Evolutionary conservation across 257 asterid species (phyloP).

Genomic region (Paulownia fortunei): DNA sequence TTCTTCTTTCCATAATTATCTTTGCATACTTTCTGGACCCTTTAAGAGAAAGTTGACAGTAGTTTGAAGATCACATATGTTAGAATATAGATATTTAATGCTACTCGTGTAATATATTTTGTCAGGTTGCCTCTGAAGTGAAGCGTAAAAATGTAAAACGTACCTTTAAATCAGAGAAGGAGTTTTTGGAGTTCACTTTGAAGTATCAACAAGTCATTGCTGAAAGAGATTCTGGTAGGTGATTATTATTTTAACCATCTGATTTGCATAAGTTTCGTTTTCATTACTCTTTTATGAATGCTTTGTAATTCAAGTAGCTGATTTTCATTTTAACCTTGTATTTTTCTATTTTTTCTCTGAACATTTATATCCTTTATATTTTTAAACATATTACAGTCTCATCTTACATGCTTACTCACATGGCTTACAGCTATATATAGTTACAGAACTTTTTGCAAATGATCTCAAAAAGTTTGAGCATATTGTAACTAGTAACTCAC

Average conservation of each 20-base stretch:
- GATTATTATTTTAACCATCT: slow-evolving; percentile 19
- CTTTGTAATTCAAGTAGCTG: slow-evolving; percentile 20
- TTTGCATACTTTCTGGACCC: slow-evolving; percentile 1
- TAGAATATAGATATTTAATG: not conserved
- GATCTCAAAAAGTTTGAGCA: slow-evolving; percentile 15
- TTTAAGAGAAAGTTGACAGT: slow-evolving; percentile 14
- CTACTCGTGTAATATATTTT: slow-evolving; percentile 17
- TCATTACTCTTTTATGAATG: not conserved
- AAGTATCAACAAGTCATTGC: slow-evolving; percentile 84
- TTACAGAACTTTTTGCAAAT: not conserved
- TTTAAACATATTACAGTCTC: not conserved
- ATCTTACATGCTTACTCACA: slow-evolving; percentile 11
- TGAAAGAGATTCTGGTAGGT: slow-evolving; percentile 96
- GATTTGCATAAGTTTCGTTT: slow-evolving; percentile 28
- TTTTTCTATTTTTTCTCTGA: not conserved
- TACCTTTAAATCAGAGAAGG: slow-evolving; percentile 76
- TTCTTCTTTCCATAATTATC: slow-evolving; percentile 15
- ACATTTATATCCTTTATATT: not conserved
- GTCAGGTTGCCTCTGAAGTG: slow-evolving; percentile 74
- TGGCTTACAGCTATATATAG: slow-evolving; percentile 6
- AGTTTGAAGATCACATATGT: slow-evolving; percentile 19
- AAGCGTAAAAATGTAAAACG: slow-evolving; percentile 87
- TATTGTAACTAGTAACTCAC: slow-evolving; percentile 12
- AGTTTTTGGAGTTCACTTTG: slow-evolving; percentile 87
- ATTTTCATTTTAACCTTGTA: slow-evolving; percentile 1